phyloP scores from a whole-genome alignment of 306 rosid species.

The Cicer chorassanicum region DNA sequence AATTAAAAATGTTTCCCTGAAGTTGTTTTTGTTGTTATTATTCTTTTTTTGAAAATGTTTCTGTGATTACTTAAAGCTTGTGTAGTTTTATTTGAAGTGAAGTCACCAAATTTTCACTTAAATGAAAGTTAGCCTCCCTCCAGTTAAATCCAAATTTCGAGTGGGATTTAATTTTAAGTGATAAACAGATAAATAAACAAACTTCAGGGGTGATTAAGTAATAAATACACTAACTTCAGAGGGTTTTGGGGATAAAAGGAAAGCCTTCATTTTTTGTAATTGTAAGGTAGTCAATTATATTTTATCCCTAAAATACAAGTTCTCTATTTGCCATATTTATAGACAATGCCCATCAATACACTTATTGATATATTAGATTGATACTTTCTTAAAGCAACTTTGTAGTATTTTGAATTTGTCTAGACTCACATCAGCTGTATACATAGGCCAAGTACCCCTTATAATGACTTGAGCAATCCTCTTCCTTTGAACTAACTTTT shows the following conservation, averaged over 20 bases:
- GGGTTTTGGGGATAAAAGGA: slow-evolving; percentile 3
- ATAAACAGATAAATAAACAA: not conserved
- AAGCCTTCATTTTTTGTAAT: not conserved
- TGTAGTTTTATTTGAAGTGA: slow-evolving; percentile 2
- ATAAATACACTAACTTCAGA: not conserved
- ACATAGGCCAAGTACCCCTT: not conserved
- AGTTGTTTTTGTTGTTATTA: slow-evolving; percentile 1
- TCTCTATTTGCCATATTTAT: not conserved
- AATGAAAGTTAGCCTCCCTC: not conserved
- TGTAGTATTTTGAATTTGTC: slow-evolving; percentile 30
- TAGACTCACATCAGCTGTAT: not conserved
- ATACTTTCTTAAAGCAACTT: slow-evolving; percentile 26
- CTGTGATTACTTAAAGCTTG: not conserved
- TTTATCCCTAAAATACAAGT: slow-evolving; percentile 2
- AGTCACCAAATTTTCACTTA: not conserved
- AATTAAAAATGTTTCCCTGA: slow-evolving; percentile 25
- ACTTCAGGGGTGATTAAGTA: not conserved
- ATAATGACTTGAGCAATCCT: not conserved
- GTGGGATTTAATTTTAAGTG: not conserved
- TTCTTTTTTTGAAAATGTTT: not conserved
- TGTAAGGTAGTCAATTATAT: slow-evolving; percentile 1
- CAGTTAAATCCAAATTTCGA: not conserved
- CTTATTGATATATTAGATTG: not conserved
- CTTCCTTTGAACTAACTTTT: not conserved
- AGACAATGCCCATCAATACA: not conserved